These are phyloP conservation scores for Tylopilus plumbeoviolaceoides DNA, from an alignment of 768 basidiomycete genomes.

Conservation along the genomic window DNA sequence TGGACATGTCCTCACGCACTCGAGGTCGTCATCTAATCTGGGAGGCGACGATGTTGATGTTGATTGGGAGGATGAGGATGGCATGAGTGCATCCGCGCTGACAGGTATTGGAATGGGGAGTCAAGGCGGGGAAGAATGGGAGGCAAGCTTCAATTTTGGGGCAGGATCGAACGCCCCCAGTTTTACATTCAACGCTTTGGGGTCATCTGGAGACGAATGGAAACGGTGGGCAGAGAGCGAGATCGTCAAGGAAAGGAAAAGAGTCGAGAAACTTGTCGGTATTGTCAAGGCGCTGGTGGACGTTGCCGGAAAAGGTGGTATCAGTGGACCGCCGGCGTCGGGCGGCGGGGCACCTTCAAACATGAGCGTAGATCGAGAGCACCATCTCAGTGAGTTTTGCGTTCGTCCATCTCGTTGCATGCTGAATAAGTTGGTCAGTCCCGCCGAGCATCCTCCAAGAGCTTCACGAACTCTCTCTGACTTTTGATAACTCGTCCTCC, in stretches of 20 bases:
- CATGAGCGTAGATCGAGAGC: constrained; percentile 1
- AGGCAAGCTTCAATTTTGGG: constrained; percentile 15
- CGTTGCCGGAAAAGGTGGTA: constrained; percentile 42
- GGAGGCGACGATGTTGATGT: constrained; percentile 22
- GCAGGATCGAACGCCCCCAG: constrained; percentile 14
- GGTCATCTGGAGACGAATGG: constrained; percentile 22
- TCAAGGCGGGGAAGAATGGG: constrained; percentile 25
- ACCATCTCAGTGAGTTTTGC: constrained; percentile 13
- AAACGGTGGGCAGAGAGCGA: constrained; percentile 28
- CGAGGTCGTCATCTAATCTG: constrained; percentile 27
- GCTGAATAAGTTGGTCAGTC: constrained; percentile 13
- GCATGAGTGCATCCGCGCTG: constrained; percentile 8
- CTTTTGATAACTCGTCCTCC: constrained; percentile 20
- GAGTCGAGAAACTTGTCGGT: constrained; percentile 56
- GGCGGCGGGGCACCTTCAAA: not conserved
- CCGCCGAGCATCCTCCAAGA: constrained; percentile 22
- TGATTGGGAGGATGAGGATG: constrained; percentile 30
- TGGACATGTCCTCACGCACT: constrained; percentile 20
- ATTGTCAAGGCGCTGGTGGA: constrained; percentile 64
- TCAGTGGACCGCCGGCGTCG: no score
- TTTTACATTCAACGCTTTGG: constrained; percentile 9
- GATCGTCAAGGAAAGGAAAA: constrained; percentile 56
- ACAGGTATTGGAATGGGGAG: constrained; percentile 14
- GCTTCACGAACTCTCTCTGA: constrained; percentile 25
- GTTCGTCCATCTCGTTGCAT: not conserved